Base-by-base conservation (phyloP, 257 asterid species). In the Solanum lycopersicoides region DNA sequence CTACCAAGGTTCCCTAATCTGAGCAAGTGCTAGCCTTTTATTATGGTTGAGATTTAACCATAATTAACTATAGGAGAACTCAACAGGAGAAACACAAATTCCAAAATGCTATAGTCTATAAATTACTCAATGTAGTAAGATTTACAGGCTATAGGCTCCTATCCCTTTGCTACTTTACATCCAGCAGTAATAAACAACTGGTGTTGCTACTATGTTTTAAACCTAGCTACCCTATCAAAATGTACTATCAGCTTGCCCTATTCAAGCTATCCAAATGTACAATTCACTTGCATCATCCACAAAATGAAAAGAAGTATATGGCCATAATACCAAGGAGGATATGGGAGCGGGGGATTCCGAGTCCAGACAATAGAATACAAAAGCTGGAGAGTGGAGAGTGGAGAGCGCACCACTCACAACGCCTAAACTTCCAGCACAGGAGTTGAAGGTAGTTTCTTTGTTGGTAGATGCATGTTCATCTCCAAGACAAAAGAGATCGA, bases 361-460 rank as follows among this genome's bases (percentile, higher is more conserved):
- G n/a, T 79, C 84, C 84, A 79, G 65, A 79, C 21, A 44, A 76
- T 32, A 45, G 66, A 45, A 45, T 28, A 79, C 84, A 79, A 79
- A 39, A 45, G 32, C 34, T 45, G 84, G 66, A 25, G 65, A 13
- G 56, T 39, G 41, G 32, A 75, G 56, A 7, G 18, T 20, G 6
- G 32, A 75, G 56, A 7, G 18, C 12, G 13, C 59, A 92, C 93
- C 91, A 87, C 86, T 84, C 84, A 88, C 68, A 87, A 69, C 87
- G 75, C 87, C 87, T 80, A 25, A 74, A 86, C 59, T 60, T 83
- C 87, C 92, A 39, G 83, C 91, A 83, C 14, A 83, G n/a, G 66
- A 59, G 9, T 16, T 44, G 79, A 50, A 79, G 28, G 32, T 42
- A 68, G 85, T 63, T 83, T 69, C 87, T 41, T n/a, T 50, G 87